Base-by-base conservation (phyloP, 495 filamentous ascomycete genomes). In the Aspergillus nanangensis region DNA sequence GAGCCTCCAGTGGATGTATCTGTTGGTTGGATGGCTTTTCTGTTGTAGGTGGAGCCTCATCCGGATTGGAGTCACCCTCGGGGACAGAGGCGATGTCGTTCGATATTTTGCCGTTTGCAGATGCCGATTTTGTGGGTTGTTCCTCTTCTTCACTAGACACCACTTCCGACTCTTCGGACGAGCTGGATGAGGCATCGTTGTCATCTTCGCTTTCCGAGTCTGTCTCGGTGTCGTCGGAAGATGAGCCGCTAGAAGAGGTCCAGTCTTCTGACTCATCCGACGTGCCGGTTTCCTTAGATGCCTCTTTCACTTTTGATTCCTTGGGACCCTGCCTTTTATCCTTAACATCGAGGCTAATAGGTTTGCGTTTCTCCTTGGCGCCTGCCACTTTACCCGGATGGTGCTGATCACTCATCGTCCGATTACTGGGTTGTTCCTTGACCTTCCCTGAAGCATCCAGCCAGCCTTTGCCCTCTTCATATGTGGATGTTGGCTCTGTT, bases 1-100 rank as follows among this genome's bases (percentile, higher is more conserved):
- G 78, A 0, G 88, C 87, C 68, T 96, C 91, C 9, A 95, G 70
- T 0, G 90, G 91, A 52, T 95, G 89, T 10, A 93, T 71, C 50
- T 86, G 82, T 53, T 67, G 71, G 14, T 52, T 35, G 21, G 54
- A 42, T 17, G 63, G 20, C 25, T 50, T 15, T 27, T 59, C 46
- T 20, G 55, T 48, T n/a, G n/a, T n/a, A n/a, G n/a, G n/a, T n/a
- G n/a, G n/a, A n/a, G n/a, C n/a, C 8, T 13, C 25, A 9, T 55
- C 35, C 11, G 25, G 25, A 29, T 29, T 29, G 25, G 25, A 5
- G 5, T 29, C 7, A 11, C 25, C 25, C 25, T 11, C 25, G 25
- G 25, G 5, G 25, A n/a, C n/a, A n/a, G n/a, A n/a, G n/a, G n/a
- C n/a, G n/a, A n/a, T n/a, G n/a, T n/a, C n/a, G n/a, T n/a, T n/a